phyloP scores from a whole-genome alignment of 169 alveolate species.

The Cryptosporidium baileyi region DNA sequence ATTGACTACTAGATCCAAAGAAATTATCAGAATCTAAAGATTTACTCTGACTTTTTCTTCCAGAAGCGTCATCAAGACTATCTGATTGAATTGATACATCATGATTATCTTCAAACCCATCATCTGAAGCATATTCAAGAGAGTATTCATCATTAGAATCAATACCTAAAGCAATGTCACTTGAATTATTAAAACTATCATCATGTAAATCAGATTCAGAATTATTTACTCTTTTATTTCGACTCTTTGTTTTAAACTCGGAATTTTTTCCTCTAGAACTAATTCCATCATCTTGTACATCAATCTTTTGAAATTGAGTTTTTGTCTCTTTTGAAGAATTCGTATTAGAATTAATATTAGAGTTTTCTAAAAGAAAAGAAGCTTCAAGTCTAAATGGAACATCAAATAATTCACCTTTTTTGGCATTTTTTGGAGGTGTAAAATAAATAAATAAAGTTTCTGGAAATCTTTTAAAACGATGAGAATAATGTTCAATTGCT shows the following conservation, averaged over 20 bases:
- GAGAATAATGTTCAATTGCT: conserved; percentile 83
- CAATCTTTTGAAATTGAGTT: neutral
- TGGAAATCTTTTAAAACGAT: conserved; percentile 82
- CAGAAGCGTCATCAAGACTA: neutral
- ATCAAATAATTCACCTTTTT: conserved; percentile 88
- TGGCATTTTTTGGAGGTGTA: conserved; percentile 84
- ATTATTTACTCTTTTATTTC: conserved; percentile 1
- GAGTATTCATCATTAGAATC: conserved; percentile 48
- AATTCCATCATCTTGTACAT: neutral
- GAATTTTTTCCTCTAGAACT: neutral
- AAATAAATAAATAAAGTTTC: conserved; percentile 85
- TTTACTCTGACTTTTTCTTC: neutral
- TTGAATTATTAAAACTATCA: neutral
- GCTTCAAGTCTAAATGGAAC: conserved; percentile 87
- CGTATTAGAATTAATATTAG: neutral
- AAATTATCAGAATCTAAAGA: neutral
- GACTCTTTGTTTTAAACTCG: neutral
- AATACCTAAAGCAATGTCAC: neutral
- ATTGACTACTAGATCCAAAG: conserved; percentile 38
- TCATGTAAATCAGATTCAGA: neutral
- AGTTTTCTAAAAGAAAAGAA: conserved; percentile 73
- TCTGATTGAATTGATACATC: conserved; percentile 11
- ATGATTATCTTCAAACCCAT: conserved; percentile 26
- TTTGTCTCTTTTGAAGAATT: no score
- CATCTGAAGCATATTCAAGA: conserved; percentile 37